phyloP scores from a whole-genome alignment of 306 rosid species.

The Dalbergia cochinchinensis region DNA sequence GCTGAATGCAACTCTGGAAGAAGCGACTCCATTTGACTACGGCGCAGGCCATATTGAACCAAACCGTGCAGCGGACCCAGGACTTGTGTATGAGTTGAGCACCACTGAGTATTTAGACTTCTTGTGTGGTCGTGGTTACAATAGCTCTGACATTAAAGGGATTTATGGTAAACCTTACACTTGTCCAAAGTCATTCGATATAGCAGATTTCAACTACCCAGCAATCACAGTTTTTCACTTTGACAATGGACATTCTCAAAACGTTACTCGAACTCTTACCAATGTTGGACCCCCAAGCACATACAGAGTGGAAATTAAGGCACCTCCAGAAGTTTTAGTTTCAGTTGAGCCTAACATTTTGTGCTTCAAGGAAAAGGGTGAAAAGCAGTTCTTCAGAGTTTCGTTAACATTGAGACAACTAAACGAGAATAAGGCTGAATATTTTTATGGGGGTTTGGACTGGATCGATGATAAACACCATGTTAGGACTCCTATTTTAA shows the following conservation, averaged over 20 bases:
- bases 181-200: conserved; percentile 53
- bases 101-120: conserved; percentile 60
- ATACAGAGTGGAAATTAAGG: conserved; percentile 47
- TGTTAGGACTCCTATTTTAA: conserved; percentile 57
- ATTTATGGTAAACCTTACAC: conserved; percentile 40
- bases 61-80: conserved; percentile 65
- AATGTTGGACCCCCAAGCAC: conserved; percentile 64
- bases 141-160: conserved; percentile 9
- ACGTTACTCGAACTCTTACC: conserved; percentile 56
- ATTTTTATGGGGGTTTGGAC: conserved; percentile 49
- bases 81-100: conserved; percentile 65
- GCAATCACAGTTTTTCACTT: conserved; percentile 51
- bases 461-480: conserved; percentile 56
- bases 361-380: conserved; percentile 53
- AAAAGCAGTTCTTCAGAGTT: conserved; percentile 56
- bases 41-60: conserved; percentile 72
- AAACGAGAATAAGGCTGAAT: neutral
- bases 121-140: conserved; percentile 67
- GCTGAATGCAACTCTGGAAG: neutral
- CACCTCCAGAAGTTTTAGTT: conserved; percentile 50
- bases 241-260: neutral
- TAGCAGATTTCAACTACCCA: conserved; percentile 70
- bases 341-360: conserved; percentile 49
- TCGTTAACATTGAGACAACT: conserved; percentile 13
- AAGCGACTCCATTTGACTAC: conserved; percentile 61